A percentile compares a stretch with the other conserved stretches of the same genome.
These are phyloP conservation scores for Amphirosellinia nigrospora DNA, from an alignment of 495 filamentous ascomycete genomes.

Conservation along the genomic window DNA sequence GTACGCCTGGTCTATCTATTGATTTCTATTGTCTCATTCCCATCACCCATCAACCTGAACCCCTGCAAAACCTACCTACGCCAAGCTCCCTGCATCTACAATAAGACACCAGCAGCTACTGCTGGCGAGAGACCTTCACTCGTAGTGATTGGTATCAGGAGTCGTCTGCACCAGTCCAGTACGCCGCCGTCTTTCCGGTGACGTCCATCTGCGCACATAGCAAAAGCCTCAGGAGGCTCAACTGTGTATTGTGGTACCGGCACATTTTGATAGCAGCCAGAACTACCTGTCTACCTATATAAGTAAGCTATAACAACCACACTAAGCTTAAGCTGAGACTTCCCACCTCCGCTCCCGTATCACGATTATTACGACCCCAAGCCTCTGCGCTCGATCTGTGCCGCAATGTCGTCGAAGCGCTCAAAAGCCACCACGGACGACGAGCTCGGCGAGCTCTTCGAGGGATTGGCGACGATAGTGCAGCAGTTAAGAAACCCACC, in stretches of 20 bases:
- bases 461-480: slow-evolving; percentile 65
- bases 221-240: slow-evolving; percentile 4
- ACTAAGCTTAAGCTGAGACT: not conserved
- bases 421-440: slow-evolving; percentile 67
- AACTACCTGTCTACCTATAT: not conserved
- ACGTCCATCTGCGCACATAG: not conserved
- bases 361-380: not conserved
- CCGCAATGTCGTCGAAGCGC: slow-evolving; percentile 48
- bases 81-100: slow-evolving; percentile 10
- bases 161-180: not conserved
- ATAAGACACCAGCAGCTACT: not conserved
- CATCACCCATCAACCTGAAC: not conserved
- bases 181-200: not conserved
- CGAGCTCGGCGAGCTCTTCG: slow-evolving; percentile 83
- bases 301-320: not conserved
- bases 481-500: slow-evolving; percentile 47
- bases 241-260: not conserved
- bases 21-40: not conserved
- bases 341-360: slow-evolving; percentile 4
- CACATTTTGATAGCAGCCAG: not conserved
- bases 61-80: not conserved
- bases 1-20: not conserved
- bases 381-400: slow-evolving; percentile 11
- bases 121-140: not conserved
- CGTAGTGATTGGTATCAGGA: not conserved